Percentiles rank a stretch among this genome's conserved stretches.
Evolutionary conservation across 1,284 basidiomycete species (phyloP).

Genomic region (Cryptococcus sp.): DNA sequence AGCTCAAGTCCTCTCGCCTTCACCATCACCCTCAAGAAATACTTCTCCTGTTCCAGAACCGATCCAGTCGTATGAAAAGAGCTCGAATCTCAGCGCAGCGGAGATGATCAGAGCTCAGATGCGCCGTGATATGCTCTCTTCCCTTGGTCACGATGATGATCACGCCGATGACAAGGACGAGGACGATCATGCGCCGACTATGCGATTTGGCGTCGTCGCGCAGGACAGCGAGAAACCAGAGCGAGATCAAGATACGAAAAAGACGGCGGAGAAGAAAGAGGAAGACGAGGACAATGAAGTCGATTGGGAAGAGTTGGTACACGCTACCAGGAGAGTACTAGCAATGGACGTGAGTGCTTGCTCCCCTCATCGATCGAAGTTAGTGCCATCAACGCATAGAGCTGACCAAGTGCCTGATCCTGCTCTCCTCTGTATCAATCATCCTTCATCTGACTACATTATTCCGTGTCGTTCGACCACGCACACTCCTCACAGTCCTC

Average conservation of each 20-base stretch:
- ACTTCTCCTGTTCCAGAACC: constrained; percentile 9
- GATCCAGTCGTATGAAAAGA: constrained; percentile 12
- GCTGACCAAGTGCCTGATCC: not conserved
- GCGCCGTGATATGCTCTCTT: constrained; percentile 44
- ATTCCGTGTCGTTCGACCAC: not conserved
- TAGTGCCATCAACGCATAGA: too few relatives aligned
- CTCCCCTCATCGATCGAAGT: too few relatives aligned
- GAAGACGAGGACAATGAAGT: constrained; percentile 22
- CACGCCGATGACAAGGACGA: constrained; percentile 26
- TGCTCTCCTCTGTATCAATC: not conserved
- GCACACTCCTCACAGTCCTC: constrained; percentile 27
- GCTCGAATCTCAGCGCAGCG: constrained; percentile 36
- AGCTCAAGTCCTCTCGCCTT: constrained; percentile 22
- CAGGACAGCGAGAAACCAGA: constrained; percentile 4
- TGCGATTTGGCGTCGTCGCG: constrained; percentile 19
- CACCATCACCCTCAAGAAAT: constrained; percentile 18
- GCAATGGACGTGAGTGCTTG: constrained; percentile 47
- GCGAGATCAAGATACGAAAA: constrained; percentile 3
- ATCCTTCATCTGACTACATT: not conserved
- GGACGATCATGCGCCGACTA: constrained; percentile 10
- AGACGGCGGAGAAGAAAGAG: not conserved
- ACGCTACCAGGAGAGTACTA: constrained; percentile 46
- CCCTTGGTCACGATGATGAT: not conserved
- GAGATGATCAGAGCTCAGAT: constrained; percentile 47
- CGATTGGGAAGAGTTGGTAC: constrained; percentile 42